A percentile compares a stretch with the other conserved stretches of the same genome.
Evolutionary conservation across 2,329 filamentous ascomycete genomes (phyloP).

Genomic region (Colletotrichum sublineola): DNA sequence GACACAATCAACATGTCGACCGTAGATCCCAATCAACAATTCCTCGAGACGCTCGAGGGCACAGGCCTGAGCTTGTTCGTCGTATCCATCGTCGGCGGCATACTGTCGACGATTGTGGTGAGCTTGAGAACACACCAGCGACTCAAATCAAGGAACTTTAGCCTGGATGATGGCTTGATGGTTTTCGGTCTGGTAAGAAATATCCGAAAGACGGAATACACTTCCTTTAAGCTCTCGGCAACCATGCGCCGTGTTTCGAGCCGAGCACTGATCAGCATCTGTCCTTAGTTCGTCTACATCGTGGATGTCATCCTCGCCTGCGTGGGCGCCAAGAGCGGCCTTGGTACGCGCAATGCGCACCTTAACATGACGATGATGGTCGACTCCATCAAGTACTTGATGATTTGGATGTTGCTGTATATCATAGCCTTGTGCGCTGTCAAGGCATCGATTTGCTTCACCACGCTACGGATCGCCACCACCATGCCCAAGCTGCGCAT

Average conservation of each 20-base stretch:
- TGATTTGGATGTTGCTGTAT: conserved; percentile 48
- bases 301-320: conserved; percentile 45
- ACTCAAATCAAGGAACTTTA: conserved; percentile 24
- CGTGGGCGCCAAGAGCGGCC: conserved; percentile 41
- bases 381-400: conserved; percentile 45
- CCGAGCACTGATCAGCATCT: not conserved
- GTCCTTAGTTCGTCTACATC: conserved; percentile 34
- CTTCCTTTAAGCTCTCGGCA: fast-evolving
- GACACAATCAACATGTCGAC: conserved; percentile 35
- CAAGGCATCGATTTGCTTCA: conserved; percentile 53
- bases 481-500: conserved; percentile 43
- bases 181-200: conserved; percentile 38
- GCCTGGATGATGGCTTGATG: conserved; percentile 43
- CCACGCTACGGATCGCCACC: conserved; percentile 51
- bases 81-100: conserved; percentile 42
- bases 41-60: conserved; percentile 32
- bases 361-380: conserved; percentile 41
- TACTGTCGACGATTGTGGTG: conserved; percentile 42
- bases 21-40: conserved; percentile 33
- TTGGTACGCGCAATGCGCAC: conserved; percentile 44
- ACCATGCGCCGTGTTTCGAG: no score
- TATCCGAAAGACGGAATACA: no score
- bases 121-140: conserved; percentile 42
- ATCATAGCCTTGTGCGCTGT: conserved; percentile 44
- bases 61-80: conserved; percentile 42